Conservation (phyloP, 495 filamentous ascomycete genomes). For the Xylaria flabelliformis region DNA sequence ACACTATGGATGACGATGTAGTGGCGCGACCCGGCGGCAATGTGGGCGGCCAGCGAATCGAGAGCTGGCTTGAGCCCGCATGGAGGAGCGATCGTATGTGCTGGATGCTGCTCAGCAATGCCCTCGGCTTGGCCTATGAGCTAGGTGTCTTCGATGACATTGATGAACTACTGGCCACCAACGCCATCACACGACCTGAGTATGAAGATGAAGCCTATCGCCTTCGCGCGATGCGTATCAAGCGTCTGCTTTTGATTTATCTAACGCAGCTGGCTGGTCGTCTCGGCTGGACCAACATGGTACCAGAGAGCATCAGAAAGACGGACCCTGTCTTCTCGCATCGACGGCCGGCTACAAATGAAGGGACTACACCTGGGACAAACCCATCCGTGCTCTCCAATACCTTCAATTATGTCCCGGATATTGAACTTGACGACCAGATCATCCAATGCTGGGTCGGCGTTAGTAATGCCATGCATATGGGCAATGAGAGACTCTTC, state of each 20-base stretch:
- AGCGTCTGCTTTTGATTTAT: slow-evolving; percentile 85
- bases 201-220: slow-evolving; percentile 76
- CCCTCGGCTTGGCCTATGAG: slow-evolving; percentile 88
- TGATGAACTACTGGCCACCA: slow-evolving; percentile 61
- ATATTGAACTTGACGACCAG: slow-evolving; percentile 68
- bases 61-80: slow-evolving; percentile 95
- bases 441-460: slow-evolving; percentile 93
- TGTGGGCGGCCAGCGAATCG: slow-evolving; percentile 74
- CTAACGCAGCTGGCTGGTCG: slow-evolving; percentile 90
- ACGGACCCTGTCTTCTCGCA: slow-evolving; percentile 54
- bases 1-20: slow-evolving; percentile 54
- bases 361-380: slow-evolving; percentile 61
- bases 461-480: slow-evolving; percentile 86
- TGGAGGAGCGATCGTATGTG: slow-evolving; percentile 97
- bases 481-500: slow-evolving; percentile 84
- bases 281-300: slow-evolving; percentile 92
- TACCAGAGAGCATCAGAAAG: slow-evolving; percentile 67
- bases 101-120: slow-evolving; percentile 95
- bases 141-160: slow-evolving; percentile 92
- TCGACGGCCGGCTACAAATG: slow-evolving; percentile 52
- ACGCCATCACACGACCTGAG: slow-evolving; percentile 62
- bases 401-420: slow-evolving; percentile 62
- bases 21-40: slow-evolving; percentile 52
- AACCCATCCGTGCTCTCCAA: slow-evolving; percentile 58
- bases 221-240: slow-evolving; percentile 79